Percentiles rank a stretch among this genome's conserved stretches.
These are phyloP conservation scores for Tylopilus sp. DNA, from an alignment of 1,284 basidiomycete species.

Conservation along the genomic window DNA sequence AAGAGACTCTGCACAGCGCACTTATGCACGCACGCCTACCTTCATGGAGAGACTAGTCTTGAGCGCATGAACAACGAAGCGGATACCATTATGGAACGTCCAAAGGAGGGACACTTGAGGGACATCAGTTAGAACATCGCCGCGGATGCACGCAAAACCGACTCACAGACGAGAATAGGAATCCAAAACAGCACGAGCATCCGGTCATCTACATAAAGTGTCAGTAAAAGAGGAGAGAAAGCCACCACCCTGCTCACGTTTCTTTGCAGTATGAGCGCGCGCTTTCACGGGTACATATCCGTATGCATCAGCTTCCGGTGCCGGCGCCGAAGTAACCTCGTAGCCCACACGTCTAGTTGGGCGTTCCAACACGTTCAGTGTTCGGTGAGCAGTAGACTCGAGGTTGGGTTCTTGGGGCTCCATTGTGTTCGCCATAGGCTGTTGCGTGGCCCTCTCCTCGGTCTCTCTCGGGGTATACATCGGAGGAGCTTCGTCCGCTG, in stretches of 20 bases:
- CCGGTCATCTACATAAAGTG: slow-evolving; percentile 63
- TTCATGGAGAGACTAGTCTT: slow-evolving; percentile 51
- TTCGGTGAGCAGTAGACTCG: slow-evolving; percentile 7
- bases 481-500: slow-evolving; percentile 59
- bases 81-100: slow-evolving; percentile 58
- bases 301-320: slow-evolving; percentile 64
- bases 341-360: slow-evolving; percentile 46
- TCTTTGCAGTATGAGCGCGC: slow-evolving; percentile 54
- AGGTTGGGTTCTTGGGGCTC: slow-evolving; percentile 14
- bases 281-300: slow-evolving; percentile 56
- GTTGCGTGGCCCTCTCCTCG: slow-evolving; percentile 20
- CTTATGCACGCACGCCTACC: slow-evolving; percentile 38
- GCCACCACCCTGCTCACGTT: slow-evolving; percentile 51
- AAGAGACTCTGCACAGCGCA: background rate
- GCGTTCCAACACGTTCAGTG: slow-evolving; percentile 13
- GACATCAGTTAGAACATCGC: slow-evolving; percentile 24
- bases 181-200: slow-evolving; percentile 96
- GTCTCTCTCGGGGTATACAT: slow-evolving; percentile 61
- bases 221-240: slow-evolving; percentile 1
- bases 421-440: slow-evolving; percentile 2
- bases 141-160: slow-evolving; percentile 6
- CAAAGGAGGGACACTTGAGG: slow-evolving; percentile 62
- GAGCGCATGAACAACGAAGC: slow-evolving; percentile 52
- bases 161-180: slow-evolving; percentile 79
- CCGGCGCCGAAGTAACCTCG: slow-evolving; percentile 46